Percentiles rank a stretch among this genome's conserved stretches.
Evolutionary conservation across 495 filamentous ascomycete genomes (phyloP).

Genomic region (Clavariopsis aquatica): DNA sequence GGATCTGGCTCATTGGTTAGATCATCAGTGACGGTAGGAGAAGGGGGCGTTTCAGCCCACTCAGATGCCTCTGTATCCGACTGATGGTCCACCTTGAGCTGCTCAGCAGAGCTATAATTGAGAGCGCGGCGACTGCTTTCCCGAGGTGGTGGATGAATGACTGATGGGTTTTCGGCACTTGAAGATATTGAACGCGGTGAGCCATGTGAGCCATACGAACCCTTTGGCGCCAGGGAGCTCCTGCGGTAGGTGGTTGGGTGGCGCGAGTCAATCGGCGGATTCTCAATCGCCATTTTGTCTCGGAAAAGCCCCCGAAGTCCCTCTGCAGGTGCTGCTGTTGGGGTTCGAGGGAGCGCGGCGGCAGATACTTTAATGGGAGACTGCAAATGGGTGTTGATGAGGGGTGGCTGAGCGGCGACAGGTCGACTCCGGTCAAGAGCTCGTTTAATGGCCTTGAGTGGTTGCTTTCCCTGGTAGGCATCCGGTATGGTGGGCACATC

Average conservation of each 20-base stretch:
- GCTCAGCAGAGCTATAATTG: slow-evolving; percentile 9
- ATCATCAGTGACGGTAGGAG: slow-evolving; percentile 13
- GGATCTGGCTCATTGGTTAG: slow-evolving; percentile 13
- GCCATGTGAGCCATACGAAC: background rate
- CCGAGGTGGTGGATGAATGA: slow-evolving; percentile 12
- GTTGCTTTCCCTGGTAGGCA: background rate
- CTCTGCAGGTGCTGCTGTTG: background rate
- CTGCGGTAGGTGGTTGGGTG: background rate
- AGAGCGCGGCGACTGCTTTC: slow-evolving; percentile 22
- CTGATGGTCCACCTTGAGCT: slow-evolving; percentile 11
- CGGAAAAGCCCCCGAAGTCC: slow-evolving; percentile 13
- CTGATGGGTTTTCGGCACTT: background rate
- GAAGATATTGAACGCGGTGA: background rate
- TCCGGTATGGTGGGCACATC: slow-evolving; percentile 18
- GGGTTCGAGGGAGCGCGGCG: slow-evolving; percentile 8
- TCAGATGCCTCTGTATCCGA: slow-evolving; percentile 16
- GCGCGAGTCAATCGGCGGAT: background rate
- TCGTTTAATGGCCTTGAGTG: slow-evolving; percentile 4
- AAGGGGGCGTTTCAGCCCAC: slow-evolving; percentile 8
- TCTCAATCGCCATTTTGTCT: background rate
- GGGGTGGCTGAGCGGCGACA: background rate
- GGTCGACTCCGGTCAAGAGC: background rate
- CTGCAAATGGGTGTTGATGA: background rate
- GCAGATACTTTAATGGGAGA: background rate
- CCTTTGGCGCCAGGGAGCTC: background rate